Evolutionary conservation across 2,329 filamentous ascomycete genomes (phyloP), one percentile per base, ranked within the genome.

Genomic region (Penicillium sp.): DNA sequence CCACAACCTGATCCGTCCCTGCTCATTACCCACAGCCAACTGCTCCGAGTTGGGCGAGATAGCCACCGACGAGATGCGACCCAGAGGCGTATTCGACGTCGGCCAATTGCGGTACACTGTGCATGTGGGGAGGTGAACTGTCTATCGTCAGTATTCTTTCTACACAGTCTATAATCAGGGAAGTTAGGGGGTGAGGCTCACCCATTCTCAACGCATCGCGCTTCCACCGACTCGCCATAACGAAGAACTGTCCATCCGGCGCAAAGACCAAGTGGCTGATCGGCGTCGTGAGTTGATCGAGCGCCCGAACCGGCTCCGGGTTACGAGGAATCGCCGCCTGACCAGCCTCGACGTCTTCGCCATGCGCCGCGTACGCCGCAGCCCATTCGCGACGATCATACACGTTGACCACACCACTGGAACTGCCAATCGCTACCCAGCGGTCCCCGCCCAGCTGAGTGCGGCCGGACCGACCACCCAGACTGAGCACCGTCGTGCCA

Each of bases 81-180:
- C 93, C 53, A 98, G 71, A 1, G 90, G 89, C 49, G 93, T 98
- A 66, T 86, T 84, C 56, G 83, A 81, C 46, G 91, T 98, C 22
- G 93, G 93, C 93, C 93, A 98, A 70, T 98, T 98, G 62, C 84
- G 83, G 76, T 93, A 98, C 17, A 97, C 88, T 1, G 89, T 95
- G 68, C 89, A 95, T 58, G 81, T 90, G 0, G 91, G 90, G 58
- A 98, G 72, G 69, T 98, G 93, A 29, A 91, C n/a, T n/a, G n/a
- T n/a, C n/a, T n/a, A n/a, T n/a, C n/a, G n/a, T n/a, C n/a, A n/a
- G n/a, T n/a, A n/a, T n/a, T n/a, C n/a, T n/a, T n/a, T n/a, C n/a
- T n/a, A n/a, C n/a, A n/a, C n/a, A n/a, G n/a, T n/a, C 88, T 72
- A 57, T 24, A 45, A 22, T n/a, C n/a, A n/a, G n/a, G n/a, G n/a